Percentiles rank a stretch among this genome's conserved stretches.
These are phyloP conservation scores for Claviceps arundinis DNA, from an alignment of 2,329 filamentous ascomycete genomes.

Conservation along the genomic window DNA sequence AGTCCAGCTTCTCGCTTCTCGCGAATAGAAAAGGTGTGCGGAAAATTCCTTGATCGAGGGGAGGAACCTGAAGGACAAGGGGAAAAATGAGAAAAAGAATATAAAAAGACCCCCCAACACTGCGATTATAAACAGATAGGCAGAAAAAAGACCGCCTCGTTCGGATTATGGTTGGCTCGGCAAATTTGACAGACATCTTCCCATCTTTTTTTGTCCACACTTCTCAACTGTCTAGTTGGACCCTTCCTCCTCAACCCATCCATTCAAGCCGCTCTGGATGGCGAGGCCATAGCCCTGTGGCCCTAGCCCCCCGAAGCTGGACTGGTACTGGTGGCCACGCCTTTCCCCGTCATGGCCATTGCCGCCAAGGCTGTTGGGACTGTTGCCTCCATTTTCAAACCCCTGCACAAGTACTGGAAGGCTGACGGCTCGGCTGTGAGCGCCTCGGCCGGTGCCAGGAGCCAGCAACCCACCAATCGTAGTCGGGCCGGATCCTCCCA, in stretches of 20 bases:
- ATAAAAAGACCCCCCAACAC: not conserved
- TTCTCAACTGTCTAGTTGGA: conserved; percentile 32
- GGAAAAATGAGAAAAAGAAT: conserved; percentile 12
- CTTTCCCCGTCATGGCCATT: conserved; percentile 38
- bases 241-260: conserved; percentile 56
- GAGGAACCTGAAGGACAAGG: conserved; percentile 5
- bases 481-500: conserved; percentile 42
- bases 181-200: not conserved
- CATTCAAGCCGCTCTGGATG: conserved; percentile 50
- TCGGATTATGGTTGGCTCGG: not conserved
- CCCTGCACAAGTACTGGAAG: conserved; percentile 59
- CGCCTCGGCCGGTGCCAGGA: conserved; percentile 47
- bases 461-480: conserved; percentile 68
- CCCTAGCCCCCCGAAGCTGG: conserved; percentile 48
- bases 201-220: not conserved
- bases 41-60: not conserved
- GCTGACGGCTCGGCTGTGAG: conserved; percentile 74
- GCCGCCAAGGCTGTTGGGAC: conserved; percentile 34
- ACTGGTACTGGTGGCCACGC: conserved; percentile 53
- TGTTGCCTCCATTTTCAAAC: conserved; percentile 46
- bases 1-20: not conserved
- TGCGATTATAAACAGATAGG: not conserved
- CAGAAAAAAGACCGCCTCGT: conserved; percentile 12
- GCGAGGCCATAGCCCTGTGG: conserved; percentile 44
- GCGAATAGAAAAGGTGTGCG: not conserved